Conservation (phyloP, 176 grass and related monocot genomes). For the Themeda triandra region DNA sequence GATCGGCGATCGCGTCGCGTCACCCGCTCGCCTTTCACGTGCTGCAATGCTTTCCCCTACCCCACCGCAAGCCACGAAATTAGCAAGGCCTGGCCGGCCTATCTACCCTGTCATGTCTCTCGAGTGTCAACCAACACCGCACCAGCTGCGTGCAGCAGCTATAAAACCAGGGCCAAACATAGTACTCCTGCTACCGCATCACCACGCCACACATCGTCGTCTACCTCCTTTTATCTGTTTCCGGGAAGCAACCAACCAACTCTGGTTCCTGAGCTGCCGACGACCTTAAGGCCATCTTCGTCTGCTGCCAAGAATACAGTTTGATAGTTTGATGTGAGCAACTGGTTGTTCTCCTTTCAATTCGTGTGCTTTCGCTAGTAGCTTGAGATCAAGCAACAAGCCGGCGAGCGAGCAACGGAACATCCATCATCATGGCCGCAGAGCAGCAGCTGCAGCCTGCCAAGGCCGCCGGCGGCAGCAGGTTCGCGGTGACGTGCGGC, state of each 20-base stretch:
- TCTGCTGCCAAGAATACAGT: not conserved
- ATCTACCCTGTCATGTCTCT: not conserved
- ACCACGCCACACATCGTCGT: not conserved
- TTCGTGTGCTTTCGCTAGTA: not conserved
- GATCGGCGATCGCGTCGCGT: not conserved
- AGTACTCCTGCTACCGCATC: not conserved
- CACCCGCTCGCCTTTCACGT: constrained; percentile 35
- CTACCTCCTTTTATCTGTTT: not conserved
- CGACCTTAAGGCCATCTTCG: not conserved
- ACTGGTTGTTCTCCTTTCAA: not conserved
- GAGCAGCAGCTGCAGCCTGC: not conserved
- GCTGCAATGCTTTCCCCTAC: not conserved
- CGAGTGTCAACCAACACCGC: not conserved
- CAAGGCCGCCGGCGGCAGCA: constrained; percentile 6
- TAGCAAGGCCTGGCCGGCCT: not conserved
- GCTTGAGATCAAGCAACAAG: not conserved
- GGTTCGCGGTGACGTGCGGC: constrained; percentile 61
- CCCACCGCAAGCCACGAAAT: not conserved
- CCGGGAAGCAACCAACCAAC: constrained; percentile 1
- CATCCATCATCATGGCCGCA: not conserved
- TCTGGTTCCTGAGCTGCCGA: not conserved
- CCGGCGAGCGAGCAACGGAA: not conserved
- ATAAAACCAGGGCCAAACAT: constrained; percentile 15
- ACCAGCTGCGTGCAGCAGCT: constrained; percentile 23
- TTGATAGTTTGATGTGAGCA: not conserved